Percentiles rank a stretch among this genome's conserved stretches.
Conservation (phyloP, 305 asterid genomes). For the Rubia tinctorum region DNA sequence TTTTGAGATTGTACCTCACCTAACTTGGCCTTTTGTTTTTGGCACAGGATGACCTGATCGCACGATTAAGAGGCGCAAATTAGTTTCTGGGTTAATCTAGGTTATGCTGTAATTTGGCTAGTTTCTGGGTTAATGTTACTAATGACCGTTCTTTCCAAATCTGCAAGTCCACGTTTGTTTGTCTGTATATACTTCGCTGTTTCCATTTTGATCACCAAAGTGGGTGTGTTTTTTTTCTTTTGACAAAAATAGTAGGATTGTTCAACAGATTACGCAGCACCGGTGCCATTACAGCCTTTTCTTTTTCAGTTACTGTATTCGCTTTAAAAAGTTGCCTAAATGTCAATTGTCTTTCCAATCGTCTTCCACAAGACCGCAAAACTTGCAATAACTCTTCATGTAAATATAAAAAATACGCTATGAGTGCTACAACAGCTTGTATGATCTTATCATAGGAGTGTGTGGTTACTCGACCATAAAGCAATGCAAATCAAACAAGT, state of each 20-base stretch:
- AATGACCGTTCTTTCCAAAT: not conserved
- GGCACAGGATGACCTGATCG: conserved; percentile 23
- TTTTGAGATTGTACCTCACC: not conserved
- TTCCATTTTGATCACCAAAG: not conserved
- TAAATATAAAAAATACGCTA: too few relatives aligned
- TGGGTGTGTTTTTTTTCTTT: not conserved
- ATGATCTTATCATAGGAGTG: too few relatives aligned
- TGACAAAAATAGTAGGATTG: not conserved
- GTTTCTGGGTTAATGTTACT: not conserved
- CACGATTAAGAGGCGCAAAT: conserved; percentile 20
- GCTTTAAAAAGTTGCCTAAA: too few relatives aligned
- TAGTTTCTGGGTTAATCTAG: not conserved
- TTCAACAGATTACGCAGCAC: not conserved
- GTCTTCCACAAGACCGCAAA: too few relatives aligned
- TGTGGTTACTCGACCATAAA: too few relatives aligned
- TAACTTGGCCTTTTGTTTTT: not conserved
- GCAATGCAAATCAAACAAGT: too few relatives aligned
- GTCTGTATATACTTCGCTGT: not conserved
- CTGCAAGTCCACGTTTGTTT: not conserved
- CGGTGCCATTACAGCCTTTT: too few relatives aligned
- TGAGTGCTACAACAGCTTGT: too few relatives aligned
- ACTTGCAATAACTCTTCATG: too few relatives aligned
- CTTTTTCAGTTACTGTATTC: not conserved
- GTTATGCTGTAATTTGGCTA: conserved; percentile 10
- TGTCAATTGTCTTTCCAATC: too few relatives aligned